A percentile compares a stretch with the other conserved stretches of the same genome.
Conservation (phyloP, 2,329 filamentous ascomycete genomes). For the Phaeosphaeriaceae sp. region DNA sequence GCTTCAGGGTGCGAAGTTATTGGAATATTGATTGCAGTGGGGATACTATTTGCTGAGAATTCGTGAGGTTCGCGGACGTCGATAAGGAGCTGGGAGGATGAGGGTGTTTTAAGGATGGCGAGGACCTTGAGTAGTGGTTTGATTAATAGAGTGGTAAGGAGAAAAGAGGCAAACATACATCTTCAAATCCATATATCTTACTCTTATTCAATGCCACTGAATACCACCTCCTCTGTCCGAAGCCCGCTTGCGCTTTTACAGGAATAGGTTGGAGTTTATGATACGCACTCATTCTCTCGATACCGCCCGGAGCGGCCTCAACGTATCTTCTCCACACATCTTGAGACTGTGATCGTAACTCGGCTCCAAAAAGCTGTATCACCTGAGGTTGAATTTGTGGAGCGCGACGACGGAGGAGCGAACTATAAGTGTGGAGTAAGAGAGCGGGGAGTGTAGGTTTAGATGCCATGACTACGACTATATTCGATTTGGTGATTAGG, state of each 20-base stretch:
- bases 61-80: conserved; percentile 78
- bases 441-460: conserved; percentile 14
- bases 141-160: neutral
- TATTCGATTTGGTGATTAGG: neutral
- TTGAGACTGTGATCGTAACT: conserved; percentile 1
- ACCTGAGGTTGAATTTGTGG: conserved; percentile 13
- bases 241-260: neutral
- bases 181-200: conserved; percentile 50
- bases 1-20: conserved; percentile 78
- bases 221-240: conserved; percentile 41
- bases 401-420: conserved; percentile 10
- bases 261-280: conserved; percentile 1
- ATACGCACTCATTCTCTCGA: neutral
- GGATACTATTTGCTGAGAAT: conserved; percentile 70
- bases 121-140: conserved; percentile 36
- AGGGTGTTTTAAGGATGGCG: conserved; percentile 36
- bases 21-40: conserved; percentile 81
- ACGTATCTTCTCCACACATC: neutral
- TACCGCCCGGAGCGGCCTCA: neutral
- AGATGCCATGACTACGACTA: conserved; percentile 22
- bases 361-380: conserved; percentile 10
- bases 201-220: conserved; percentile 34
- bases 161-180: conserved; percentile 28
- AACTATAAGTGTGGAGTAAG: conserved; percentile 13
- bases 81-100: conserved; percentile 41